Evolutionary conservation across 768 basidiomycete species (phyloP).

Genomic region (Trametes coccinea): DNA sequence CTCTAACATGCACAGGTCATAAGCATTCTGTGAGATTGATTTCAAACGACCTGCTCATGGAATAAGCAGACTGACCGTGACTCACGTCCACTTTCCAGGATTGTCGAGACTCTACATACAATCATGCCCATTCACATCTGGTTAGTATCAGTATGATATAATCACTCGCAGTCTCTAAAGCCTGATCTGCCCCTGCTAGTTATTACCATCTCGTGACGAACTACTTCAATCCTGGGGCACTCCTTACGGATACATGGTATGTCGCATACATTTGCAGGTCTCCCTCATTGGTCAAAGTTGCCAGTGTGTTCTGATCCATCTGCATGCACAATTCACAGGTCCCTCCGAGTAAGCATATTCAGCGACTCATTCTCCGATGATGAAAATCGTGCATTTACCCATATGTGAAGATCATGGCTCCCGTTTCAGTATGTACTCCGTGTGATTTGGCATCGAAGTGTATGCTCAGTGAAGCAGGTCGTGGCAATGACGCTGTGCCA

Average conservation of each 20-base stretch:
- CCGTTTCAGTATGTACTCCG: background rate
- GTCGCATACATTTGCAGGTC: background rate
- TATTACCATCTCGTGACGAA: constrained; percentile 7
- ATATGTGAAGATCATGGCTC: background rate
- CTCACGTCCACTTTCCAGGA: too few species aligned
- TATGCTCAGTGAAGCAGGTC: background rate
- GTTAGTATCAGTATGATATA: background rate
- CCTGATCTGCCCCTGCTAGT: background rate
- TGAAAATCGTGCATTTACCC: too few species aligned
- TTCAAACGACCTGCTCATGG: too few species aligned
- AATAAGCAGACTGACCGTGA: background rate
- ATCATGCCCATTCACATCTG: constrained; percentile 2
- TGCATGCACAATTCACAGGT: background rate
- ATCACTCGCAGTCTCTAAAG: too few species aligned
- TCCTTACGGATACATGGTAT: background rate
- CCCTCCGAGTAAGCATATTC: background rate
- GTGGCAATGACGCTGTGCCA: background rate
- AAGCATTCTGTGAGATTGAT: background rate
- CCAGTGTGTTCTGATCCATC: background rate
- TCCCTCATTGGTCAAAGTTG: too few species aligned
- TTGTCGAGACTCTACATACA: too few species aligned
- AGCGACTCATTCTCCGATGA: too few species aligned
- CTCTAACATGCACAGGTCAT: too few species aligned
- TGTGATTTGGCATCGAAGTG: too few species aligned
- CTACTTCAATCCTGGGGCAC: constrained; percentile 6